Conservation (phyloP, 139 green algal genomes). For the Limnomonas spitsbergensis region DNA sequence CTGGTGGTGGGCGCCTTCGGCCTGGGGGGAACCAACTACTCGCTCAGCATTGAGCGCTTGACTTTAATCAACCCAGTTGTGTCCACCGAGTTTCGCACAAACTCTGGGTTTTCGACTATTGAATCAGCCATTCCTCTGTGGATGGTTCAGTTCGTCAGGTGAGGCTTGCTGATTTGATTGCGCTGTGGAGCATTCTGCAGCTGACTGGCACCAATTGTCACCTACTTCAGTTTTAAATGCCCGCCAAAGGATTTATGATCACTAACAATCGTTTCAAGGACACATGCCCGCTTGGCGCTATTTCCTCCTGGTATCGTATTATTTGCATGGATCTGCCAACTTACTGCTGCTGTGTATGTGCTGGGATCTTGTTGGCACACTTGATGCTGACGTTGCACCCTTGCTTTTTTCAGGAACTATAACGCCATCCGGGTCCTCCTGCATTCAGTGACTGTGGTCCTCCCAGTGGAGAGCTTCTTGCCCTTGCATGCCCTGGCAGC, state of each 20-base stretch:
- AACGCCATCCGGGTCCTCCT: not conserved
- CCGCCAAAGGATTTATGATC: no score
- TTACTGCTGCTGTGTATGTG: not conserved
- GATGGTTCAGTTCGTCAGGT: not conserved
- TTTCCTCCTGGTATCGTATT: no score
- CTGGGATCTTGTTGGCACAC: not conserved
- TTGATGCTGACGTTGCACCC: not conserved
- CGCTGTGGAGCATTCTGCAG: no score
- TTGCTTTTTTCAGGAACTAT: not conserved
- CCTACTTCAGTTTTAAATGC: no score
- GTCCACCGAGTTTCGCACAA: not conserved
- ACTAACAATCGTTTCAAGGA: no score
- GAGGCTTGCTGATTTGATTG: no score
- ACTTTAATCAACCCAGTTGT: not conserved
- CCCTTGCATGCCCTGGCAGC: not conserved
- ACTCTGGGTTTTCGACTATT: not conserved
- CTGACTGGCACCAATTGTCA: no score
- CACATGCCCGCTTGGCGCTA: no score
- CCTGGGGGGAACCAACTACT: not conserved
- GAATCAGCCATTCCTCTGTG: not conserved
- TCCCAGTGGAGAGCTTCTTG: not conserved
- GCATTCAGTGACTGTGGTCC: not conserved
- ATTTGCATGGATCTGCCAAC: no score
- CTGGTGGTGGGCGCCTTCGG: not conserved
- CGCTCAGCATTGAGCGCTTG: not conserved